Evolutionary conservation across 371 early-diverging fungal species (phyloP), one percentile per base, ranked within the genome.

Genomic region (Capillidium heterosporum): DNA sequence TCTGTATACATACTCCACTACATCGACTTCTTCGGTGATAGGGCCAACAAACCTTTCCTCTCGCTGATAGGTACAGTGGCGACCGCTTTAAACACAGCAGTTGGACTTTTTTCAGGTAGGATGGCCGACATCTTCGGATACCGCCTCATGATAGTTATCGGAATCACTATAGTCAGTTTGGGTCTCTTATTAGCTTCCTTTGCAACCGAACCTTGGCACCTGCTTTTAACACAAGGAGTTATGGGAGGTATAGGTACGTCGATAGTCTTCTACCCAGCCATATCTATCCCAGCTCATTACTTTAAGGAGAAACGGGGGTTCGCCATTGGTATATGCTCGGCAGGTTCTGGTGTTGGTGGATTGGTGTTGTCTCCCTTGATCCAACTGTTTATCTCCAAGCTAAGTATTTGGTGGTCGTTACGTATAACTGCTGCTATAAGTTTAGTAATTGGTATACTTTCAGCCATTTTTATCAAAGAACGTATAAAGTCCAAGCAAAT

Each of bases 341-440:
- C 83, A 57, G 91, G 91, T 2, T 75, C 78, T 5, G 90, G 90
- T 11, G 61, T 86, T 29, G 90, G 87, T 27, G 88, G 87, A 0
- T 67, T 87, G 1, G 71, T 80, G n/a, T 66, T 86, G 60, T 75
- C 82, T 0, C 80, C 82, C 19, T 60, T 89, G 4, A 67, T 80
- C 60, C 78, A 74, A 40, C 58, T 58, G 21, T 61, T 86, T 5
- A 72, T 86, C 50, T 62, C 66, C 24, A 64, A 56, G 3, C 58
- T 81, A 2, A 85, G 84, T 0, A 62, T 71, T 39, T 68, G 67
- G 8, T 83, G 79, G 78, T 67, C 84, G 2, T 61, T 85, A 44
- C 74, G 85, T 4, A 67, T 77, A 2, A 61, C 73, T 1, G 84
- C 81, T 0, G 72, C 78, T 47, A 67, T 71, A 11, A 66, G 67